These are phyloP conservation scores for Noccaea caerulescens DNA, from an alignment of 345 rosid genomes.

Conservation along the genomic window DNA sequence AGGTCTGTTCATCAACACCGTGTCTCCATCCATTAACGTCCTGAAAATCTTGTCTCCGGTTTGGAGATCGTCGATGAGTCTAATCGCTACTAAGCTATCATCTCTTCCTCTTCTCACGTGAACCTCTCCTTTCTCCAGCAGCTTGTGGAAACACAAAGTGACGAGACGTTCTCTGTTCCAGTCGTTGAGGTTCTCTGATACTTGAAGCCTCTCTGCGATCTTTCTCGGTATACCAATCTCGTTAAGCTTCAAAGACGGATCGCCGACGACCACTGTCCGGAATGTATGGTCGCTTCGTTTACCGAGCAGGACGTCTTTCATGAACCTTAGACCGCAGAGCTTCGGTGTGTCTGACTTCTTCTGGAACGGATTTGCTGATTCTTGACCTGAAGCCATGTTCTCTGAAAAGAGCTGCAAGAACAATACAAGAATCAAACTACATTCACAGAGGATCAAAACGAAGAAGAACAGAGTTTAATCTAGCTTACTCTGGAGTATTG, in stretches of 20 bases:
- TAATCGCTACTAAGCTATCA: conserved; percentile 55
- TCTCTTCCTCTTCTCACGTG: conserved; percentile 72
- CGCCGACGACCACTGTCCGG: conserved; percentile 89
- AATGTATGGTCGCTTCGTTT: conserved; percentile 83
- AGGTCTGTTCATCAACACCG: conserved; percentile 80
- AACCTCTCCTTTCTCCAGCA: conserved; percentile 65
- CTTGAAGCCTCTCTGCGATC: conserved; percentile 74
- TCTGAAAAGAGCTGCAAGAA: conserved; percentile 63
- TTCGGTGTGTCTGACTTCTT: conserved; percentile 53
- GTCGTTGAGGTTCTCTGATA: conserved; percentile 68
- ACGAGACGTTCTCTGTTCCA: conserved; percentile 71
- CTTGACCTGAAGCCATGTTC: conserved; percentile 50
- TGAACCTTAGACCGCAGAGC: conserved; percentile 79
- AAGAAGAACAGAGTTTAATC: neutral
- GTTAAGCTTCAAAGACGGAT: conserved; percentile 65
- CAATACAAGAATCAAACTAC: neutral
- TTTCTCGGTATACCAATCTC: conserved; percentile 89
- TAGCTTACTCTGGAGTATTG: conserved; percentile 79
- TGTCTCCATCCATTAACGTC: conserved; percentile 76
- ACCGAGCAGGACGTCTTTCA: conserved; percentile 90
- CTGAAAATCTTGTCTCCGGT: conserved; percentile 68
- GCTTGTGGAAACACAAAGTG: conserved; percentile 50
- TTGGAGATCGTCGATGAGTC: conserved; percentile 54
- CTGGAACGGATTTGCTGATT: conserved; percentile 48
- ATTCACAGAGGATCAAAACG: neutral